These are phyloP conservation scores for Botrytis paeoniae DNA, from an alignment of 2,329 filamentous ascomycete genomes.

Conservation along the genomic window DNA sequence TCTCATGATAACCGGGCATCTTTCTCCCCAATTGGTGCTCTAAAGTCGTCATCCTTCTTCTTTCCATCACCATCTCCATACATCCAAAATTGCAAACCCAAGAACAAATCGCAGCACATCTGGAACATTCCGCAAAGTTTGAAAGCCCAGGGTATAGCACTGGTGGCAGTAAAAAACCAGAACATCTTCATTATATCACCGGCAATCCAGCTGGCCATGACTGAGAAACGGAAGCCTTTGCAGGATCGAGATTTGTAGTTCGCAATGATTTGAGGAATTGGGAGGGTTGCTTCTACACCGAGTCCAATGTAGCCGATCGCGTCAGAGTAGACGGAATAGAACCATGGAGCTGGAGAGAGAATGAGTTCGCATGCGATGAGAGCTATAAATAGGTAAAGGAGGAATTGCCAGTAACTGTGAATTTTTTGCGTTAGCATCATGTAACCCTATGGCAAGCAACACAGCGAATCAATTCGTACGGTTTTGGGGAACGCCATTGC, in stretches of 20 bases:
- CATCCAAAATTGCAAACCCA: conserved; percentile 71
- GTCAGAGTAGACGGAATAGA: conserved; percentile 65
- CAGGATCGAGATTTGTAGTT: conserved; percentile 68
- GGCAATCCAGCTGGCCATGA: conserved; percentile 73
- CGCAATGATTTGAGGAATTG: conserved; percentile 72
- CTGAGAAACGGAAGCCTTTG: conserved; percentile 73
- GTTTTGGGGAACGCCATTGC: conserved; percentile 73
- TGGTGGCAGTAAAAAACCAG: conserved; percentile 72
- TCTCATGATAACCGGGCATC: conserved; percentile 32
- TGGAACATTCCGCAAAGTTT: conserved; percentile 82
- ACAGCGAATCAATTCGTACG: conserved; percentile 43
- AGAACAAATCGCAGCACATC: conserved; percentile 69
- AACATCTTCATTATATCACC: conserved; percentile 87
- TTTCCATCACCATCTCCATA: conserved; percentile 53
- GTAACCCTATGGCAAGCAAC: background rate
- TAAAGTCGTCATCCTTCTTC: conserved; percentile 29
- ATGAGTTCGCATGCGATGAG: conserved; percentile 66
- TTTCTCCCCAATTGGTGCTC: conserved; percentile 32
- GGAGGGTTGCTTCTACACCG: conserved; percentile 75
- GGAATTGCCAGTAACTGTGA: conserved; percentile 71
- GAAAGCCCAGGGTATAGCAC: conserved; percentile 72
- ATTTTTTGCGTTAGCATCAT: conserved; percentile 11
- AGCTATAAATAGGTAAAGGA: conserved; percentile 62
- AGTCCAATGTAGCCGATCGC: conserved; percentile 73
- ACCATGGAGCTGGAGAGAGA: conserved; percentile 52